phyloP scores from a whole-genome alignment of 305 asterid genomes.

The Fraxinus sp. region DNA sequence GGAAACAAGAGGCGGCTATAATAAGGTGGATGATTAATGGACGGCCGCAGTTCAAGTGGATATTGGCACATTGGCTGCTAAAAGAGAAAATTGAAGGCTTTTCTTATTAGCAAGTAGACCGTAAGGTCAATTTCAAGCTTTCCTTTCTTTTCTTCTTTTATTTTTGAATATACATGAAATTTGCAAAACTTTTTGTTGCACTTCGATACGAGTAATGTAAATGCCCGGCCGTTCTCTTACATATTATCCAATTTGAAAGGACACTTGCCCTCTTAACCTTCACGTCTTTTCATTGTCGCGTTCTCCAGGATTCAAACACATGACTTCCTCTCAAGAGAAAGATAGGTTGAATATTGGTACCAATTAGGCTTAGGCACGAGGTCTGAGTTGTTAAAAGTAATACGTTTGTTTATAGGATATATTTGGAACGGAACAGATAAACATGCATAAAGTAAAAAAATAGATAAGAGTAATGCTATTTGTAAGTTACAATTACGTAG shows the following conservation, averaged over 20 bases:
- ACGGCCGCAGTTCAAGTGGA: neutral
- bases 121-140: neutral
- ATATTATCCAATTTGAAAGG: too few species aligned
- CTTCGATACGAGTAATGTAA: neutral
- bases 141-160: neutral
- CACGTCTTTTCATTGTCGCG: too few species aligned
- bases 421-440: neutral
- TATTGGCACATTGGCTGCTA: neutral
- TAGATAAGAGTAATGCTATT: neutral
- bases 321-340: too few species aligned
- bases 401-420: neutral
- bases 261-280: too few species aligned
- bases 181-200: neutral
- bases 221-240: too few species aligned
- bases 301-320: too few species aligned
- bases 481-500: neutral
- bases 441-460: neutral
- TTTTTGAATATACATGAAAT: too few species aligned
- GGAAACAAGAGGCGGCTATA: neutral
- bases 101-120: neutral
- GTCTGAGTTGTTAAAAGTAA: too few species aligned
- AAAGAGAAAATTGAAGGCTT: neutral
- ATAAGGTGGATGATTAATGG: neutral
- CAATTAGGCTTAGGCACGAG: too few species aligned
- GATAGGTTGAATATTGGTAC: too few species aligned